These are phyloP conservation scores for Naganishia randhawae DNA, from an alignment of 768 basidiomycete species.

Conservation along the genomic window DNA sequence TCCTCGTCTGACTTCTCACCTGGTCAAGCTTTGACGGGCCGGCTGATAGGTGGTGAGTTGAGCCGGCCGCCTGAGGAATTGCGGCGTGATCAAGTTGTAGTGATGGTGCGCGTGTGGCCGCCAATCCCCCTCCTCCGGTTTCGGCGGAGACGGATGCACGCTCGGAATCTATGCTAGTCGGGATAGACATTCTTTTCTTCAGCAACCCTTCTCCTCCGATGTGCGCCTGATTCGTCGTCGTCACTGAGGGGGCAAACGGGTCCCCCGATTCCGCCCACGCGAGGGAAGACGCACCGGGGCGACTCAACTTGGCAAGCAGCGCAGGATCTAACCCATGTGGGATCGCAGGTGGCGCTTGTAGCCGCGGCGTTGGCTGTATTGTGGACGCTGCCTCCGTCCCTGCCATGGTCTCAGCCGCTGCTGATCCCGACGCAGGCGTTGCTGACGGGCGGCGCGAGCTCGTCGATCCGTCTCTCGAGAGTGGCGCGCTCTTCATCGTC, in stretches of 20 bases:
- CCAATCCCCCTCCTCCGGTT: background rate
- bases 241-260: background rate
- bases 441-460: background rate
- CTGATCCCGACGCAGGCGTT: background rate
- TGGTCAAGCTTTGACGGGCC: slow-evolving; percentile 38
- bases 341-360: slow-evolving; percentile 7
- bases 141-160: background rate
- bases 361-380: background rate
- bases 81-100: no score
- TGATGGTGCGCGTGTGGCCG: no score
- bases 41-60: background rate
- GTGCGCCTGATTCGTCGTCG: no score
- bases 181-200: background rate
- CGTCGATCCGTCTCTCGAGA: background rate
- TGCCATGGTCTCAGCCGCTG: no score
- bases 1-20: slow-evolving; percentile 43
- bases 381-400: background rate
- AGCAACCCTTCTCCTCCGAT: background rate
- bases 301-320: background rate
- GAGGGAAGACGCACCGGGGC: slow-evolving; percentile 1
- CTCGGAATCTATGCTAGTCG: background rate
- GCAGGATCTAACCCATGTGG: slow-evolving; percentile 10
- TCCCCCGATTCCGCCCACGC: slow-evolving; percentile 7
- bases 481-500: background rate
- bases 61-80: background rate